Evolutionary conservation across 2,329 filamentous ascomycete species (phyloP), one percentile per base, ranked within the genome.

Genomic region (Paecilomyces variotii): DNA sequence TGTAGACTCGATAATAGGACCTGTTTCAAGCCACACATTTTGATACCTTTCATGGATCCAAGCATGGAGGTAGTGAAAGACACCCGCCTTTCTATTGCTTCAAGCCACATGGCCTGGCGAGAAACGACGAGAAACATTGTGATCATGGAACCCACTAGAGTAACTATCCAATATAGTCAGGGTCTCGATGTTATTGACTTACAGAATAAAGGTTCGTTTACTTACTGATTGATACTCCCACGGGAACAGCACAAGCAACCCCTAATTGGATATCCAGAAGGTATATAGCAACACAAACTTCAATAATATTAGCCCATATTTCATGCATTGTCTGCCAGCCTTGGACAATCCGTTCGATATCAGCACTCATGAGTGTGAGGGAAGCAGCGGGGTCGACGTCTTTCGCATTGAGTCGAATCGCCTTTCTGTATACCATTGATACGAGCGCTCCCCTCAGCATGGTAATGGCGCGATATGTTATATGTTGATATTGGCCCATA

Each of bases 391-490:
- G 69, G 34, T 75, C 73, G 10, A 69, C 68, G 56, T 72, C 70
- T 56, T 66, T 68, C 5, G 70, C 61, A 51, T 66, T 68, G 0
- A 75, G 56, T 9, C 67, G 65, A 11, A 65, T 71, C 6, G 74
- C 70, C 59, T 75, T 76, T n/a, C 76, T 74, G 63, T 80, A 84
- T 1, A 85, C 76, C 62, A 83, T 69, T 0, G 79, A 77, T n/a
- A 79, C 69, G 6, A 80, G 63, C 0, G 69, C 73, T 9, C 75
- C 76, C 35, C 78, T 68, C 7, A 78, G 67, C 70, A 78, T 76
- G 9, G 76, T 77, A 27, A 77, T 73, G 10, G 69, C 67, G 4
- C 77, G 76, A 60, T 78, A 76, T 0, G 74, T 72, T 11, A 72
- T 65, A 63, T 80, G 76, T 52, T 76, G 70, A 54, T 76, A 76